Evolutionary conservation across 78 protist species (phyloP), one percentile per base, ranked within the genome.

Genomic region (Guillardia theta): DNA sequence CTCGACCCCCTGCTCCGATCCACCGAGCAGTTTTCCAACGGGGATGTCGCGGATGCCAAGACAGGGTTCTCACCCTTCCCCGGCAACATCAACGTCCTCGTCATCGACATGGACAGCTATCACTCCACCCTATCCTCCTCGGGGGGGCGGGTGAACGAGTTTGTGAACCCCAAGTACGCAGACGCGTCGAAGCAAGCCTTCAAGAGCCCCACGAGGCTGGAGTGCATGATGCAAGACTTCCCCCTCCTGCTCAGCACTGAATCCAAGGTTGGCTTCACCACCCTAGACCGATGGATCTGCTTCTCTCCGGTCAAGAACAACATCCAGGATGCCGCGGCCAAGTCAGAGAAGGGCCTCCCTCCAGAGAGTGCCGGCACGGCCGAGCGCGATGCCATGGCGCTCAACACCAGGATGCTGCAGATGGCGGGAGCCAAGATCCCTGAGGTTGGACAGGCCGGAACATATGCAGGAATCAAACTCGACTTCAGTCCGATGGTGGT

Each of bases 211-310:
- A 94, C 96, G 44, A 93, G 97, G 36, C 93, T 96, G 58, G 97
- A 96, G 93, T 95, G 96, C 93, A 95, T 96, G 96, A 96, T 96
- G 97, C 97, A 96, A 87, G 97, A 46, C 92, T 1, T 27, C 64
- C 92, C 80, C 18, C 30, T 18, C 41, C 39, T 27, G 44, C 12
- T 94, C 64, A 27, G 54, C 8, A 9, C 47, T 36, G 44, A 41
- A 18, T 22, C 10, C 48, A 93, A 87, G 78, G 93, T 78, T 30
- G 90, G 94, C n/a, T 94, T 93, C 97, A 90, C 95, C 33, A 0
- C 48, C 44, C 43, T 95, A 21, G 92, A 87, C 64, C 33, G 93
- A 33, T 0, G 27, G 33, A 1, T 93, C 62, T 18, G 43, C 39
- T 95, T 88, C 48, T 4, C 88, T 2, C 94, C 96, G 27, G 94